phyloP scores from a whole-genome alignment of 208 protist genomes.

The Plasmodiophora brassicae region DNA sequence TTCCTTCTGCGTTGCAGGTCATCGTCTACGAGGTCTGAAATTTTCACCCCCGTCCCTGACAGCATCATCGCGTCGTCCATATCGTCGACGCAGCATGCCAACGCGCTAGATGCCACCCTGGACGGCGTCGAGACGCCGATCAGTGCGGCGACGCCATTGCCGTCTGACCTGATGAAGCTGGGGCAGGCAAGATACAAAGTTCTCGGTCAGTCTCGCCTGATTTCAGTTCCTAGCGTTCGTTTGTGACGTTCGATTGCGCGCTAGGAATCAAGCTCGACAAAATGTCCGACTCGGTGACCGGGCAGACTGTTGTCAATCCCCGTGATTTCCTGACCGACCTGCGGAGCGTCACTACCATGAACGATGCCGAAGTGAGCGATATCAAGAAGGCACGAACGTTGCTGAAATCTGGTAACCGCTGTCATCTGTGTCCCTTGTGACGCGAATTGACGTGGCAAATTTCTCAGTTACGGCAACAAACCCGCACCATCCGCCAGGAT shows the following conservation, averaged over 20 bases:
- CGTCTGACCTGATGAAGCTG: constrained; percentile 37
- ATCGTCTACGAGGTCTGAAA: neutral
- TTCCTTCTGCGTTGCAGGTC: neutral
- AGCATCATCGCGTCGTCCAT: constrained; percentile 8
- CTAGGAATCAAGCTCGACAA: constrained; percentile 44
- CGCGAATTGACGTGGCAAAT: neutral
- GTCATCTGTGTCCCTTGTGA: neutral
- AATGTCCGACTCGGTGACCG: constrained; percentile 68
- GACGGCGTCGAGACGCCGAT: neutral
- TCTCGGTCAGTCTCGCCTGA: neutral
- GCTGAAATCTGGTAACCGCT: constrained; percentile 56
- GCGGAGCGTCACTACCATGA: constrained; percentile 17
- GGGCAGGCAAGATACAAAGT: constrained; percentile 36
- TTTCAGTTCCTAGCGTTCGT: neutral
- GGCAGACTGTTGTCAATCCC: constrained; percentile 79
- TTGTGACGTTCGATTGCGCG: neutral
- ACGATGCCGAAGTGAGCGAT: constrained; percentile 66
- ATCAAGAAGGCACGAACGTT: constrained; percentile 74
- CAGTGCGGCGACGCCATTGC: neutral
- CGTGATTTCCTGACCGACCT: constrained; percentile 79
- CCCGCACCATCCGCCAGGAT: constrained; percentile 66
- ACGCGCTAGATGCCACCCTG: neutral
- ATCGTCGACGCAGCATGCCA: neutral
- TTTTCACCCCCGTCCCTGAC: constrained; percentile 46
- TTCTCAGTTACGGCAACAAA: constrained; percentile 63